phyloP scores from a whole-genome alignment of 352 stramenopile genomes.

The Phytopythium chamaehyphon region DNA sequence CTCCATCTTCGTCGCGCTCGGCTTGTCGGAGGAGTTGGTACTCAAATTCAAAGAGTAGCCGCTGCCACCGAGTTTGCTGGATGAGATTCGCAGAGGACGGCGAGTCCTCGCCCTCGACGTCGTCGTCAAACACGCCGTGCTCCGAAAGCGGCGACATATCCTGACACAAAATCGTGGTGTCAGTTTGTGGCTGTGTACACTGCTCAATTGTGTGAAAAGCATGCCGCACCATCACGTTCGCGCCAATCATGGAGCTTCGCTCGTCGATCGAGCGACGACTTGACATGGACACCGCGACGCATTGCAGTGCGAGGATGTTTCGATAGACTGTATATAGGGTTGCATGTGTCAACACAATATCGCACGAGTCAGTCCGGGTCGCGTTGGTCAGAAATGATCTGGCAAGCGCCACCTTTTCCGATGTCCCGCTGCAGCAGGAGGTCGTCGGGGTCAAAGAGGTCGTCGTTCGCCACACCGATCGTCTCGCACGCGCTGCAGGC shows the following conservation, averaged over 20 bases:
- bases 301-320: slow-evolving; percentile 75
- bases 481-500: slow-evolving; percentile 52
- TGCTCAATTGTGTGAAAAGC: no score
- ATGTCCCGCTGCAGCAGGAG: slow-evolving; percentile 53
- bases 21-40: slow-evolving; percentile 55
- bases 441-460: slow-evolving; percentile 74
- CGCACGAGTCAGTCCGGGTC: neutral
- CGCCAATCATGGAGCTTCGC: slow-evolving; percentile 50
- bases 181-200: neutral
- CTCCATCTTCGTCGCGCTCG: slow-evolving; percentile 20
- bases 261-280: slow-evolving; percentile 78
- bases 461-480: slow-evolving; percentile 49
- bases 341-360: neutral
- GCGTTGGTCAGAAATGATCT: neutral
- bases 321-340: slow-evolving; percentile 53
- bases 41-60: slow-evolving; percentile 62
- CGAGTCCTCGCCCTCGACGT: slow-evolving; percentile 43
- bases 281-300: slow-evolving; percentile 64
- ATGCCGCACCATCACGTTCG: slow-evolving; percentile 15
- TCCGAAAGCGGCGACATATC: slow-evolving; percentile 43
- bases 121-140: slow-evolving; percentile 33
- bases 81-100: slow-evolving; percentile 39
- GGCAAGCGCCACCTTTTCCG: slow-evolving; percentile 47
- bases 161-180: slow-evolving; percentile 6
- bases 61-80: slow-evolving; percentile 58